These are phyloP conservation scores for Ceratocystis albifundus DNA, from an alignment of 2,329 filamentous ascomycete genomes.

Conservation along the genomic window DNA sequence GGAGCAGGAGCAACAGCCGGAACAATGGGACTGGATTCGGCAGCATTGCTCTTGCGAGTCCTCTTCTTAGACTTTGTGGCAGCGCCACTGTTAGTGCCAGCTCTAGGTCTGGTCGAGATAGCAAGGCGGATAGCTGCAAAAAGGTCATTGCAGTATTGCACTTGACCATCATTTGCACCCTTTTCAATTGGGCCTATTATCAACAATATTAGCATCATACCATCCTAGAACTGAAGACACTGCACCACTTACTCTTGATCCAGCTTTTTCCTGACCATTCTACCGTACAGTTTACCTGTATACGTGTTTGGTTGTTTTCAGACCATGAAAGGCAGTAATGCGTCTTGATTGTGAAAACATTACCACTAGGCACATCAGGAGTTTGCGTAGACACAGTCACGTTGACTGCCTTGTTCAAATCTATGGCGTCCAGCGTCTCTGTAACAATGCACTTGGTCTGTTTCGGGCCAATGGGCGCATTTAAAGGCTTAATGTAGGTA, in stretches of 20 bases:
- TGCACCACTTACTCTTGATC: constrained; percentile 64
- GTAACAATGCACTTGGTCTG: constrained; percentile 90
- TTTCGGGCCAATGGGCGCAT: constrained; percentile 72
- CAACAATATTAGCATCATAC: constrained; percentile 17
- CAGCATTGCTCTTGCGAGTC: constrained; percentile 41
- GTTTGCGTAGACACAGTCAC: constrained; percentile 77
- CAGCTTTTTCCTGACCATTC: constrained; percentile 98
- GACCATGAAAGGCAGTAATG: constrained; percentile 92
- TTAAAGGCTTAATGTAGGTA: constrained; percentile 84
- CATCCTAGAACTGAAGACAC: background rate
- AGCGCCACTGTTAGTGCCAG: constrained; percentile 37
- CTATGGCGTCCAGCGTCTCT: constrained; percentile 71
- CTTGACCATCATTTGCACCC: constrained; percentile 82
- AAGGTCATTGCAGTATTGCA: constrained; percentile 68
- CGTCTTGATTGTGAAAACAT: constrained; percentile 83
- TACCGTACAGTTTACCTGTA: constrained; percentile 79
- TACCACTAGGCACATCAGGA: constrained; percentile 89
- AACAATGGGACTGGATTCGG: constrained; percentile 33
- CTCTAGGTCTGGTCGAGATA: constrained; percentile 52
- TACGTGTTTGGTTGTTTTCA: constrained; percentile 68
- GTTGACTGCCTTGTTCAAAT: constrained; percentile 76
- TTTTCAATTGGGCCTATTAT: constrained; percentile 80
- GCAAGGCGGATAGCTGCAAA: constrained; percentile 61
- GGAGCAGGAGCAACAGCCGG: constrained; percentile 32
- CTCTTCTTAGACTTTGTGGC: constrained; percentile 51